These are phyloP conservation scores for Serendipita indica DNA, from an alignment of 768 basidiomycete species.

Conservation along the genomic window DNA sequence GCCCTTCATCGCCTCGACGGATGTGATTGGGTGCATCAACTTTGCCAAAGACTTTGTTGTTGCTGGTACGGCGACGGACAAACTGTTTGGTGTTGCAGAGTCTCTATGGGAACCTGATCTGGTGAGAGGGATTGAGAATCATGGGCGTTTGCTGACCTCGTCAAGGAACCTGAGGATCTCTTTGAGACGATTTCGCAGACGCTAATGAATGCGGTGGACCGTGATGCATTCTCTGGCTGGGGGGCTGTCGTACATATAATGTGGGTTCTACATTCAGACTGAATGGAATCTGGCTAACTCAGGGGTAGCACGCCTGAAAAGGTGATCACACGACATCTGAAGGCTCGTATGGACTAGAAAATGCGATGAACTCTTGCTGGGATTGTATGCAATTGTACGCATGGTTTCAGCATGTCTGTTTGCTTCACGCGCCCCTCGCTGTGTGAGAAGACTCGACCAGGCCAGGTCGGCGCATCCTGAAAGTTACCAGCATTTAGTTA, in stretches of 20 bases:
- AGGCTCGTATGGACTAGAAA: slow-evolving; percentile 75
- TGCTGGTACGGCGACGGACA: slow-evolving; percentile 79
- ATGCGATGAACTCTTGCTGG: too few relatives aligned
- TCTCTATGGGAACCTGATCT: slow-evolving; percentile 97
- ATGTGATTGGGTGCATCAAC: slow-evolving; percentile 86
- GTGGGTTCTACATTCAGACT: slow-evolving; percentile 36
- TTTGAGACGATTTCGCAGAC: slow-evolving; percentile 99
- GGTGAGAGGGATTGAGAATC: slow-evolving; percentile 19
- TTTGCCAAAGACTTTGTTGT: slow-evolving; percentile 96
- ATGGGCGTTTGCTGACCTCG: not conserved
- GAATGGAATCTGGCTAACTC: not conserved
- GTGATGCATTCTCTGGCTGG: slow-evolving; percentile 96
- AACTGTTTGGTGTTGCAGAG: slow-evolving; percentile 94
- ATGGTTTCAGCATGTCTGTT: too few relatives aligned
- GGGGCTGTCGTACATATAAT: slow-evolving; percentile 91
- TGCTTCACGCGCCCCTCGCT: too few relatives aligned
- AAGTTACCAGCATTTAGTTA: too few relatives aligned
- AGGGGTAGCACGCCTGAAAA: slow-evolving; percentile 31
- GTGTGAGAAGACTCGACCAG: too few relatives aligned
- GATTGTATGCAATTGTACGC: too few relatives aligned
- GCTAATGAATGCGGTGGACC: slow-evolving; percentile 83
- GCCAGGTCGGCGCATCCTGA: too few relatives aligned
- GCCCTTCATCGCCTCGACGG: slow-evolving; percentile 91
- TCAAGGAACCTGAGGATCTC: slow-evolving; percentile 73
- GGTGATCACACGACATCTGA: slow-evolving; percentile 69